These are phyloP conservation scores for Lojkania enalia DNA, from an alignment of 2,329 filamentous ascomycete genomes.

Conservation along the genomic window DNA sequence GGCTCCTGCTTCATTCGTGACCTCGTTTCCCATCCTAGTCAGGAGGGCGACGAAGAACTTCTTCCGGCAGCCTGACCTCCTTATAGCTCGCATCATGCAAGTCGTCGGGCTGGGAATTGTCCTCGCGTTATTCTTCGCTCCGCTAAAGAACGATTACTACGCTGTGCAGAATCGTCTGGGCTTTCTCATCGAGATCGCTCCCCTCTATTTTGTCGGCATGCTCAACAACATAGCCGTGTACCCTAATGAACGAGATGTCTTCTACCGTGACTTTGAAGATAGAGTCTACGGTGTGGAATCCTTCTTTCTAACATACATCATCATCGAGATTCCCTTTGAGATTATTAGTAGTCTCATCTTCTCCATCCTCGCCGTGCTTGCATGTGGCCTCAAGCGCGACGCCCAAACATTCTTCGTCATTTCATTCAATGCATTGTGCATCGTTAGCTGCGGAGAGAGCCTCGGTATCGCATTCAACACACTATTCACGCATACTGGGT, in stretches of 20 bases:
- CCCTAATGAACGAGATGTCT: constrained; percentile 72
- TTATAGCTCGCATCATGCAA: constrained; percentile 44
- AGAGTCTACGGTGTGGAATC: constrained; percentile 71
- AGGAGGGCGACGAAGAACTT: constrained; percentile 68
- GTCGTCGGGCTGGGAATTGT: constrained; percentile 43
- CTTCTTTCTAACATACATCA: constrained; percentile 71
- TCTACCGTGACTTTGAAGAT: constrained; percentile 76
- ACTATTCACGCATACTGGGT: constrained; percentile 72
- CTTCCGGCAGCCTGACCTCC: constrained; percentile 43
- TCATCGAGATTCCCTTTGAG: constrained; percentile 73
- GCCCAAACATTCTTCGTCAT: constrained; percentile 68
- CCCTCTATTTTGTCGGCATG: constrained; percentile 77
- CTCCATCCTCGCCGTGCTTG: constrained; percentile 65
- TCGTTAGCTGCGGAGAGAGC: constrained; percentile 74
- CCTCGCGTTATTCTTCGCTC: constrained; percentile 63
- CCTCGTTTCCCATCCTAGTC: constrained; percentile 69
- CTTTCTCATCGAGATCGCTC: constrained; percentile 71
- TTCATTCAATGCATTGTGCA: constrained; percentile 70
- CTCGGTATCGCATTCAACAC: constrained; percentile 82
- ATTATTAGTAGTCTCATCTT: constrained; percentile 67
- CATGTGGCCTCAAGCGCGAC: constrained; percentile 66
- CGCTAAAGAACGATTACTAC: constrained; percentile 68
- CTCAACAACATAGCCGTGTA: constrained; percentile 78
- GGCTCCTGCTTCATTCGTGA: constrained; percentile 62
- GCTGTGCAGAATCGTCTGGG: constrained; percentile 74